These are phyloP conservation scores for Rostrohypoxylon terebratum DNA, from an alignment of 495 filamentous ascomycete genomes.

Conservation along the genomic window DNA sequence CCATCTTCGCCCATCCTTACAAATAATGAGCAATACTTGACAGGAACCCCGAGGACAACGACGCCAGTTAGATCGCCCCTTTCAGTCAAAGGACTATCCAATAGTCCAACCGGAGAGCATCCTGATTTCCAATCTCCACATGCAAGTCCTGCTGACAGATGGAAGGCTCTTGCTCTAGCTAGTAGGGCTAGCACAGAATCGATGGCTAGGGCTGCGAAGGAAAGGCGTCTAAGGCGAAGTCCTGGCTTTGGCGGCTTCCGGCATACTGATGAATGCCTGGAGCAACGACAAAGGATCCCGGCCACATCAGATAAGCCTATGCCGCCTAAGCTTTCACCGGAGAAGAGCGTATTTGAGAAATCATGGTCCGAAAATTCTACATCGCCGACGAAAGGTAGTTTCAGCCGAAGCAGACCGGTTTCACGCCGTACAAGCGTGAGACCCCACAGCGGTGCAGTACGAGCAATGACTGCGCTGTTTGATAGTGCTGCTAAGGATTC, in stretches of 20 bases:
- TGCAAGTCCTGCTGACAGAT: conserved; percentile 21
- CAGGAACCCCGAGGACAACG: neutral
- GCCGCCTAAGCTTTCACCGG: conserved; percentile 20
- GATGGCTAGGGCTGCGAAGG: conserved; percentile 37
- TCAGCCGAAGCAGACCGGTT: conserved; percentile 2
- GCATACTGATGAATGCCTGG: conserved; percentile 29
- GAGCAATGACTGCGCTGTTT: conserved; percentile 60
- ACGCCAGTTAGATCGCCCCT: conserved; percentile 22
- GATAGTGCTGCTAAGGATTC: conserved; percentile 48
- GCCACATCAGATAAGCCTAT: conserved; percentile 18
- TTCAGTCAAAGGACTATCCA: conserved; percentile 12
- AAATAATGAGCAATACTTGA: conserved; percentile 1
- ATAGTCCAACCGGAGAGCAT: conserved; percentile 5
- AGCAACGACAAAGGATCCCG: neutral
- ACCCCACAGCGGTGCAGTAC: conserved; percentile 51
- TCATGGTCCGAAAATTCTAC: neutral
- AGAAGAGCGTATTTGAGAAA: conserved; percentile 25
- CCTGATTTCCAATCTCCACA: neutral
- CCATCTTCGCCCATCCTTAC: conserved; percentile 24
- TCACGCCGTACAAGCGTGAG: conserved; percentile 39
- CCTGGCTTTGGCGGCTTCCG: conserved; percentile 14
- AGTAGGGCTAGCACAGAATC: conserved; percentile 45
- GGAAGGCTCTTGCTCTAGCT: conserved; percentile 38
- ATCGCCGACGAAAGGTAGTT: conserved; percentile 12
- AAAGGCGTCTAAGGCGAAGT: conserved; percentile 46